Base-by-base conservation (phyloP, 805 yeast species). In the Komagataella pastoris region DNA sequence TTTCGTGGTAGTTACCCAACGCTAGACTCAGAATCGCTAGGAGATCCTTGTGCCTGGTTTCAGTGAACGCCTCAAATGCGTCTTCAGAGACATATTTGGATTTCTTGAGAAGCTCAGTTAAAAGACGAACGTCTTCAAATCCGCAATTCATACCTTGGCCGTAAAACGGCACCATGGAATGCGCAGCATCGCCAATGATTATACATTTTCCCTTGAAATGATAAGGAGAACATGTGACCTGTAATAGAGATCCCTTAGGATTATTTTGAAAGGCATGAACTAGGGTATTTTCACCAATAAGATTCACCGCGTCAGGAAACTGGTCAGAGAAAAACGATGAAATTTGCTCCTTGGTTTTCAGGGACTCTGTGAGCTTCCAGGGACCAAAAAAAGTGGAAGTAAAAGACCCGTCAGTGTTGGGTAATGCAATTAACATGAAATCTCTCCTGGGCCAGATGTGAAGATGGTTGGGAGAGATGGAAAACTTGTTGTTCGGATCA, bases 81-180 rank as follows among this genome's bases (percentile, higher is more conserved):
- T 49, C 49, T 1, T 60, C 60, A 24, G 81, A 69, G 53, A 77
- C 68, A 18, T 63, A 68, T 2, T 65, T 53, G 49, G 60, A 44
- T 51, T 64, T 57, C 36, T 74, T 75, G 48, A 75, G 47, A 23
- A 82, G 61, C 47, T 76, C 73, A 68, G 85, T 68, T 50, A 90
- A 67, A 1, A 82, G 79, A 53, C 81, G 70, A 19, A 90, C 90
- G 59, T 91, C 97, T 65, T 90, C 97, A 64, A 90, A 85, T 1
- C 97, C 97, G 62, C 96, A 87, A 65, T 90, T 90, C 91, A 90
- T 85, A 4, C 97, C 97, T 65, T 90, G 97, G 7, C 97, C 97
- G 62, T 89, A 90, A 65, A 90, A 90, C n/a, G 97, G 97, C 5
- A 90, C 97, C 96, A 89, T 90, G 24, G 93, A 80, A 67, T 90